Evolutionary conservation across 768 basidiomycete species (phyloP).

Genomic region (Hygrocybe punicea): DNA sequence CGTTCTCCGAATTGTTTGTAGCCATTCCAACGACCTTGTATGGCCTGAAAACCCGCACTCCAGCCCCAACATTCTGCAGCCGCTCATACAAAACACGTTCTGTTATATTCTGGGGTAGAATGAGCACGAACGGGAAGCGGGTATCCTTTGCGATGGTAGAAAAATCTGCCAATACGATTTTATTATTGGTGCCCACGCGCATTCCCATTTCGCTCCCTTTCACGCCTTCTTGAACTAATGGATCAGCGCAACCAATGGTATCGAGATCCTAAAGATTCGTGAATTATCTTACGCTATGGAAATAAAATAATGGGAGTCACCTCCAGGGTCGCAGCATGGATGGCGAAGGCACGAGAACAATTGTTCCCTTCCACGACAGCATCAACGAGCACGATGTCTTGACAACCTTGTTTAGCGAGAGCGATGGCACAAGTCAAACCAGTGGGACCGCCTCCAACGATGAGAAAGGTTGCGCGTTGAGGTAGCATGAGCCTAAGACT

Average conservation of each 20-base stretch:
- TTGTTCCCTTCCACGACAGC: slow-evolving; percentile 27
- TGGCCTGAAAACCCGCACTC: slow-evolving; percentile 37
- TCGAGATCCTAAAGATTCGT: slow-evolving; percentile 41
- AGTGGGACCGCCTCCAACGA: slow-evolving; percentile 50
- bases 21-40: slow-evolving; percentile 40
- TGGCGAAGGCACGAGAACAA: slow-evolving; percentile 43
- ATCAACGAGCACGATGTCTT: slow-evolving; percentile 45
- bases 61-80: slow-evolving; percentile 29
- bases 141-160: slow-evolving; percentile 38
- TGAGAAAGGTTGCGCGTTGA: slow-evolving; percentile 39
- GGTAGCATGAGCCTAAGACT: slow-evolving; percentile 24
- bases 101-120: too few species aligned
- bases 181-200: slow-evolving; percentile 27
- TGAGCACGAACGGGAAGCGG: slow-evolving; percentile 41
- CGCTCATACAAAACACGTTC: slow-evolving; percentile 40
- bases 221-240: slow-evolving; percentile 37
- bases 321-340: slow-evolving; percentile 55
- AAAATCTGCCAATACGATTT: slow-evolving; percentile 32
- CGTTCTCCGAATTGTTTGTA: slow-evolving; percentile 20
- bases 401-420: slow-evolving; percentile 40
- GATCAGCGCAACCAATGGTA: slow-evolving; percentile 39
- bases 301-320: slow-evolving; percentile 14
- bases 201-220: slow-evolving; percentile 27
- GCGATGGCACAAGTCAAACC: slow-evolving; percentile 48
- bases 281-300: background rate